These are phyloP conservation scores for Elongisporangium anandrum DNA, from an alignment of 352 stramenopile genomes.

Conservation along the genomic window DNA sequence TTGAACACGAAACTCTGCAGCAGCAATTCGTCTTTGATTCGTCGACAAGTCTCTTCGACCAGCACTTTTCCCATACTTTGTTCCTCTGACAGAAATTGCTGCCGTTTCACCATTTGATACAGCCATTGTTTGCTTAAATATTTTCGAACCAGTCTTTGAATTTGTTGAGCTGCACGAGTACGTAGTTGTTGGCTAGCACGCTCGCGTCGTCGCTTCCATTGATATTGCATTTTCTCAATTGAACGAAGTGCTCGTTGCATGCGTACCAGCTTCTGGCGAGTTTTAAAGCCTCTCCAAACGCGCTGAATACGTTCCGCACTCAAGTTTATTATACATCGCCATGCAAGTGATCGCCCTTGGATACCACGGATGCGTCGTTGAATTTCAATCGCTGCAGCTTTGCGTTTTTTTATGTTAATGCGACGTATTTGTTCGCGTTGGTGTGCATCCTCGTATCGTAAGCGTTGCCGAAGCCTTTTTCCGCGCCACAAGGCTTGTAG, in stretches of 20 bases:
- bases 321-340: conserved; percentile 30
- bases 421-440: conserved; percentile 29
- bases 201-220: conserved; percentile 30
- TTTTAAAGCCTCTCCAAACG: conserved; percentile 47
- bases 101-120: conserved; percentile 25
- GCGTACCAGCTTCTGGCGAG: conserved; percentile 32
- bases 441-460: conserved; percentile 36
- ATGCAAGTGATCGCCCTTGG: conserved; percentile 31
- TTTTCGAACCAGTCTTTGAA: conserved; percentile 36
- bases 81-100: conserved; percentile 53
- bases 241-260: conserved; percentile 38
- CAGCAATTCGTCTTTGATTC: conserved; percentile 52
- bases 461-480: conserved; percentile 22
- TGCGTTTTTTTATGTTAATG: conserved; percentile 18
- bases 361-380: conserved; percentile 56
- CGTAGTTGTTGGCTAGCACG: conserved; percentile 20
- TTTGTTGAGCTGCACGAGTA: conserved; percentile 16
- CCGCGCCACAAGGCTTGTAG: conserved; percentile 57
- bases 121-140: conserved; percentile 37
- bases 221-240: conserved; percentile 44
- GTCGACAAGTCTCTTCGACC: conserved; percentile 34
- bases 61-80: conserved; percentile 42
- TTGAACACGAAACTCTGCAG: conserved; percentile 60
- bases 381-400: conserved; percentile 39
- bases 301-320: conserved; percentile 46